Evolutionary conservation across 1,284 basidiomycete species (phyloP), one percentile per base, ranked within the genome.

Genomic region (Kalmanozyma brasiliensis): DNA sequence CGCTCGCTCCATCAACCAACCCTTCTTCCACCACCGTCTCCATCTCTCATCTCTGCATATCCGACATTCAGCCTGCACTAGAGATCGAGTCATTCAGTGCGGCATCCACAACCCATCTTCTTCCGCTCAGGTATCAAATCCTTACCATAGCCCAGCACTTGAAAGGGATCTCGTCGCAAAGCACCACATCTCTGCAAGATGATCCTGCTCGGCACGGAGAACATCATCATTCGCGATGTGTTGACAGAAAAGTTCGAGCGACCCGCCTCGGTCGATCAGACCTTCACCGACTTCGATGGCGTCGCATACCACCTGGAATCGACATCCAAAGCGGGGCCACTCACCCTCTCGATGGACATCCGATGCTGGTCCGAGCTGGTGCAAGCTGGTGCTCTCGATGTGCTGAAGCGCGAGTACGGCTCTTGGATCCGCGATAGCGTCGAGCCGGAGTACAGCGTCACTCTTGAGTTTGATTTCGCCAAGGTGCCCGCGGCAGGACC

Each of bases 221-320:
- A 82, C 85, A 89, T 91, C 75, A 93, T 97, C 84, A 95, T 98
- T 76, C 89, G 92, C 80, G 91, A 91, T 47, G 92, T 94, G 40
- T 85, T 98, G 62, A 86, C 87, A n/a, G 93, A 97, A 81, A 94
- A 95, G 83, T 88, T 91, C 70, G 84, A 85, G 74, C 94, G 93
- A 81, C 92, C 94, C 14, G 88, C 90, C 4, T 89, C 91, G 19
- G 87, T 96, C 62, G 96, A 98, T 84, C 91, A 98, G 61, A 89
- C 92, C 62, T 98, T 98, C 76, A 94, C 97, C 52, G 95, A 98
- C 84, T 98, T 94, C 80, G 96, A 99, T 84, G 91, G 93, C 47
- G 94, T 98, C 49, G 88, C 93, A 44, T 98, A 98, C 85, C 94
- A 91, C 82, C 84, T 98, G 49, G 89, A 92, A 37, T 88, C 89